Evolutionary conservation across 176 grass and related monocot genomes (phyloP).

Genomic region (Aegilops speltoides): DNA sequence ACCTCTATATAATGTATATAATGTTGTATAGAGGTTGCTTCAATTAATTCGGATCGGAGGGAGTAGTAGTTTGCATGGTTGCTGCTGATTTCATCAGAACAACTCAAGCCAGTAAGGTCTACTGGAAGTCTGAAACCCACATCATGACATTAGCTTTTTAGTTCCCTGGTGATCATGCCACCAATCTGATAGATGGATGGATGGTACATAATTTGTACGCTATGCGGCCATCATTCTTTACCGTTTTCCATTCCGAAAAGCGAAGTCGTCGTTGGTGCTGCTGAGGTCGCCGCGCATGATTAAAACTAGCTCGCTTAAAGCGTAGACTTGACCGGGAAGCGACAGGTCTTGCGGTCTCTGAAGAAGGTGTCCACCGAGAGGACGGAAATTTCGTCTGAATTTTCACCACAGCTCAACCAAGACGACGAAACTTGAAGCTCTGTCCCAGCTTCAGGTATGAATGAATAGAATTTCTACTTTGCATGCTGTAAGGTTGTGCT

Average conservation of each 20-base stretch:
- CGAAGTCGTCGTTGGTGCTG: background rate
- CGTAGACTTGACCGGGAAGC: background rate
- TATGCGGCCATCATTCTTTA: background rate
- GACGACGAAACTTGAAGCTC: background rate
- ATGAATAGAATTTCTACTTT: background rate
- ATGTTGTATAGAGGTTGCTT: no score
- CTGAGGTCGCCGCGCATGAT: background rate
- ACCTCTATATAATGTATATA: no score
- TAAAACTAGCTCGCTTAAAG: background rate
- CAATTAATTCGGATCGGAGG: no score
- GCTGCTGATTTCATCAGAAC: background rate
- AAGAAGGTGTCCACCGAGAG: background rate
- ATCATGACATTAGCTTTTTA: conserved; percentile 7
- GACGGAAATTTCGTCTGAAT: background rate
- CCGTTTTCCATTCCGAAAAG: background rate
- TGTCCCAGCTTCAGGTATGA: no score
- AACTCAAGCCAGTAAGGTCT: background rate
- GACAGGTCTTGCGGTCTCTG: background rate
- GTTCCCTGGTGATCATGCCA: background rate
- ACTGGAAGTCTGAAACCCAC: background rate
- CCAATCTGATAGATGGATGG: background rate
- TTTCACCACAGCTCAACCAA: background rate
- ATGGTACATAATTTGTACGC: background rate
- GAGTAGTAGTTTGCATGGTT: background rate
- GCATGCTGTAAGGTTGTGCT: background rate